These are phyloP conservation scores for Sporodiniella umbellata DNA, from an alignment of 371 early-diverging fungal genomes.

Conservation along the genomic window DNA sequence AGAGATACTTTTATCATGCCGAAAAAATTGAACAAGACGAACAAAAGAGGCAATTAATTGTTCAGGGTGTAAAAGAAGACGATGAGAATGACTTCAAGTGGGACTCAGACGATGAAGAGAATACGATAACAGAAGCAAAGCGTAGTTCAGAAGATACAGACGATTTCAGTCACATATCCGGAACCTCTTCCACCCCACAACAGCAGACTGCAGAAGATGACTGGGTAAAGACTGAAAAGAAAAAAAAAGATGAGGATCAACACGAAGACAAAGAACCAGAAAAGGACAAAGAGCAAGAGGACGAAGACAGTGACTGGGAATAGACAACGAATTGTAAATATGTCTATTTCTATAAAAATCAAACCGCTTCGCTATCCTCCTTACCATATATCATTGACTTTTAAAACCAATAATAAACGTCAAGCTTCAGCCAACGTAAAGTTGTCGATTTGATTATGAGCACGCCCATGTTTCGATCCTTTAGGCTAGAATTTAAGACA, in stretches of 20 bases:
- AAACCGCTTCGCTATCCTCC: too few relatives aligned
- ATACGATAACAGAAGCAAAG: not conserved
- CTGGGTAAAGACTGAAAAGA: constrained; percentile 22
- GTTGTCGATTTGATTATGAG: too few relatives aligned
- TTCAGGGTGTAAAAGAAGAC: constrained; percentile 30
- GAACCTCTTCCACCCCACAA: constrained; percentile 12
- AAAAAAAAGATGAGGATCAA: constrained; percentile 12
- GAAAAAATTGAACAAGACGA: constrained; percentile 48
- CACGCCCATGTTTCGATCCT: too few relatives aligned
- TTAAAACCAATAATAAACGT: too few relatives aligned
- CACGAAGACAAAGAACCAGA: constrained; percentile 26
- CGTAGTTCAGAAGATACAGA: constrained; percentile 22
- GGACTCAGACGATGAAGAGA: constrained; percentile 51
- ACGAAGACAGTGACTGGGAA: constrained; percentile 47
- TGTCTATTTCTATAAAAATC: too few relatives aligned
- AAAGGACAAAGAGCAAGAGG: constrained; percentile 17
- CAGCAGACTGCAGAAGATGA: constrained; percentile 21
- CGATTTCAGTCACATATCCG: constrained; percentile 24
- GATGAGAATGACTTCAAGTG: constrained; percentile 46
- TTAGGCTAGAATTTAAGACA: too few relatives aligned
- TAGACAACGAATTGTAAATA: constrained; percentile 5
- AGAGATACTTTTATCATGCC: constrained; percentile 45
- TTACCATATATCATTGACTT: too few relatives aligned
- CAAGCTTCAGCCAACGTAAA: too few relatives aligned
- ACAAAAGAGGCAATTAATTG: constrained; percentile 41